These are phyloP conservation scores for Plantago ovata DNA, from an alignment of 257 asterid species.

Conservation along the genomic window DNA sequence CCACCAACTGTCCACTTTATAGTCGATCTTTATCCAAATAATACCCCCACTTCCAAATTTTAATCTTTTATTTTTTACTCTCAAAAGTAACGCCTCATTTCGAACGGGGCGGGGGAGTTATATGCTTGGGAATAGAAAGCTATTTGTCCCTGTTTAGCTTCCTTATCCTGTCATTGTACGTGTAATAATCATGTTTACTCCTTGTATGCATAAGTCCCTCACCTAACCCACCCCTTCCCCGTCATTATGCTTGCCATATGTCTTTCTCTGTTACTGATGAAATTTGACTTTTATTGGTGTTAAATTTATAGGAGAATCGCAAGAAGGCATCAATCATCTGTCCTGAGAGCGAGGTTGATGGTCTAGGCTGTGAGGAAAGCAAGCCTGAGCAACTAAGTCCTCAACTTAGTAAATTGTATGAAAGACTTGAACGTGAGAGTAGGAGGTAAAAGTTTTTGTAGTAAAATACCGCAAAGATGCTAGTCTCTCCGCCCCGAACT, in stretches of 20 bases:
- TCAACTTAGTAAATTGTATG: constrained; percentile 45
- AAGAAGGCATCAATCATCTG: constrained; percentile 69
- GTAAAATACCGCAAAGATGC: too few species aligned
- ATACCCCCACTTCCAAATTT: too few species aligned
- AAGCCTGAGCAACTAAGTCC: constrained; percentile 68
- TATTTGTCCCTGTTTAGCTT: constrained; percentile 18
- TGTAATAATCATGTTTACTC: constrained; percentile 21
- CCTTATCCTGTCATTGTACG: constrained; percentile 24
- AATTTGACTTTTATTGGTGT: constrained; percentile 22
- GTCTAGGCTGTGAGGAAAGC: constrained; percentile 49
- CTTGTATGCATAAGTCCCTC: background rate
- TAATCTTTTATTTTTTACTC: too few species aligned
- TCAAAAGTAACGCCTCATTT: too few species aligned
- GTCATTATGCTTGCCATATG: constrained; percentile 30
- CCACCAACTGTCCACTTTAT: too few species aligned
- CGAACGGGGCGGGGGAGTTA: too few species aligned
- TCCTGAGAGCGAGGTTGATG: constrained; percentile 75
- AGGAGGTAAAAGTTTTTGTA: constrained; percentile 41
- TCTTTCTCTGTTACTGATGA: constrained; percentile 27
- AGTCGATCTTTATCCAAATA: too few species aligned
- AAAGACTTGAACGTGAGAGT: constrained; percentile 63
- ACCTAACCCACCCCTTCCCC: too few species aligned
- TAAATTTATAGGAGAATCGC: constrained; percentile 56
- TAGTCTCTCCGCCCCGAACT: too few species aligned
- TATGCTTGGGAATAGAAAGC: too few species aligned